Base-by-base conservation (phyloP, 495 filamentous ascomycete species). In the Neurospora sp. region DNA sequence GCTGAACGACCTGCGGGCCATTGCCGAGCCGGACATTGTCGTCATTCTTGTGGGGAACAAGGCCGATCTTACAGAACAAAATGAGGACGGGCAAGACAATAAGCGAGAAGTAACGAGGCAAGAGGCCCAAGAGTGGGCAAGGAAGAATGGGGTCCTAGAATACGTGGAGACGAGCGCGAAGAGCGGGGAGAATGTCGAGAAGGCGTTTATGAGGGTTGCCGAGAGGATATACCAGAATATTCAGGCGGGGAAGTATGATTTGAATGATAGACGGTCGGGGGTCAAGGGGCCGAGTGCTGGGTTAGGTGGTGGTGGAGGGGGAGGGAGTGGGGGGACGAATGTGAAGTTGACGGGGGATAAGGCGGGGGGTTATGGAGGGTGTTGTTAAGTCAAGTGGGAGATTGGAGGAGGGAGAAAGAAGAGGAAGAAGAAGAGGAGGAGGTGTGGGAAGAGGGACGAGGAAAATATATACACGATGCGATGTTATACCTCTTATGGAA, bases 151-250 rank as follows among this genome's bases (percentile, higher is more conserved):
- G 70, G 88, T 98, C 20, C 87, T 97, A 73, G 88, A 91, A 76
- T 97, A 97, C 80, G 92, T 98, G 69, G 96, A 99, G 83, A 99
- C 96, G n/a, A 92, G 89, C 72, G 96, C 96, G 44, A 99, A 97
- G 84, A 94, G 89, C 44, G 96, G 96, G 31, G 93, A 96, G 80
- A 92, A 92, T 27, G 96, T 99, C 41, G 96, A 99, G 81, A 86
- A 89, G 73, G 96, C 96, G 4, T 99, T 99, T 77, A 86, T 96
- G 79, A 90, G 96, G 77, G 94, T 97, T 40, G 94, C 96, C 41
- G 92, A 97, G 84, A 86, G 93, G 76, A 98, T 99, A 75, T 97
- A 94, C 83, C 89, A 93, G 81, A 98, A 97, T 81, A 97, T 99
- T 72, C 93, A 97, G 83, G 90, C 91, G 31, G 96, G 96, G 4